Conservation (phyloP, 805 yeast genomes). For the Yarrowia porcina region DNA sequence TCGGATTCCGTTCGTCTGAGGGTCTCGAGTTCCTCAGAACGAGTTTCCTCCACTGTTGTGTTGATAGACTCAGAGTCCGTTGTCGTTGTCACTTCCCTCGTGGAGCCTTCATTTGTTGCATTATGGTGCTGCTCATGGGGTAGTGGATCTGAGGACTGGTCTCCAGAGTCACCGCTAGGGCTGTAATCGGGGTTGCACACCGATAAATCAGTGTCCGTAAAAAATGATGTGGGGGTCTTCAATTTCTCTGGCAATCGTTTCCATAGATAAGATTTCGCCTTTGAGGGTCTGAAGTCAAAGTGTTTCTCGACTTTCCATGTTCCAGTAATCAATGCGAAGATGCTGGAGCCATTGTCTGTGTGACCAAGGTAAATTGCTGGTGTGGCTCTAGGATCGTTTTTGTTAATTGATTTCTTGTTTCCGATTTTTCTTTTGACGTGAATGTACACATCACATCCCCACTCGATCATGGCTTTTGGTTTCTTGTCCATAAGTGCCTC, state of each 20-base stretch:
- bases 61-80: too few species aligned
- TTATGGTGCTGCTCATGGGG: too few species aligned
- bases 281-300: too few species aligned
- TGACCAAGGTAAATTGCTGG: not conserved
- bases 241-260: not conserved
- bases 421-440: not conserved
- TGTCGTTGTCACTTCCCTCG: too few species aligned
- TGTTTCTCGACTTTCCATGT: too few species aligned
- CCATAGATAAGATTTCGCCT: not conserved
- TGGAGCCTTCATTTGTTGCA: too few species aligned
- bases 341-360: not conserved
- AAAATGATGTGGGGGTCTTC: not conserved
- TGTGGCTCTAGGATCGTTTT: not conserved
- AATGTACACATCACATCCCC: not conserved
- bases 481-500: not conserved
- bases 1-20: too few species aligned
- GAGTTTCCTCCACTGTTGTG: too few species aligned
- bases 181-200: not conserved
- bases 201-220: not conserved
- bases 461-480: not conserved
- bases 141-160: too few species aligned
- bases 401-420: not conserved
- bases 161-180: too few species aligned
- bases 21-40: too few species aligned
- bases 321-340: too few species aligned